Conservation (phyloP, 331 rosid species). For the Pyrus hybrid region DNA sequence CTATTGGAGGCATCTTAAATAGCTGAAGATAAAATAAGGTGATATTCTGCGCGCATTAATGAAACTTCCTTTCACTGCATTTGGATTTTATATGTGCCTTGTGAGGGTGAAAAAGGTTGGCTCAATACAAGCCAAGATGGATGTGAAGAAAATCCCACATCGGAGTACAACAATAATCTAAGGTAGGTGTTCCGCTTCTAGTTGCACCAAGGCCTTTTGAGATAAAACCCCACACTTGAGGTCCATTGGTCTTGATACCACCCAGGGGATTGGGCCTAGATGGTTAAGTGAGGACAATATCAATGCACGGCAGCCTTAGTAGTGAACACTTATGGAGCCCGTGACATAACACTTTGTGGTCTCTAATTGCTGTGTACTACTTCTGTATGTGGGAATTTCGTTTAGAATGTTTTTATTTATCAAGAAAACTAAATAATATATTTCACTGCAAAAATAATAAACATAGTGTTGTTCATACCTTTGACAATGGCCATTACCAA, state of each 20-base stretch:
- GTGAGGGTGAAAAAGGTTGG: no score
- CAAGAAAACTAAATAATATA: not conserved
- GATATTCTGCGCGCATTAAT: not conserved
- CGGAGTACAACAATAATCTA: no score
- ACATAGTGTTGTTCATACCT: constrained; percentile 38
- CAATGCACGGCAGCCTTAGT: no score
- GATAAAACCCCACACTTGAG: no score
- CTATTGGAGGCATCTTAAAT: not conserved
- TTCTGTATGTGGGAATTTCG: not conserved
- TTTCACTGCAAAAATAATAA: constrained; percentile 2
- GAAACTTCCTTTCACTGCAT: not conserved
- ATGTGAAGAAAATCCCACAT: no score
- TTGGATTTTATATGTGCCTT: not conserved
- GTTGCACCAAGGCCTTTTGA: no score
- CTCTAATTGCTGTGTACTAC: not conserved
- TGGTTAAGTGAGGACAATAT: no score
- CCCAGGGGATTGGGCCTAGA: no score
- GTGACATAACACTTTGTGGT: not conserved
- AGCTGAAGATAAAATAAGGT: not conserved
- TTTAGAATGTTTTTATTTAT: not conserved
- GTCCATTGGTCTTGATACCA: no score
- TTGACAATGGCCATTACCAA: constrained; percentile 57
- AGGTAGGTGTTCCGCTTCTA: no score
- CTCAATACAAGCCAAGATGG: no score
- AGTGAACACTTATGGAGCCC: no score